These are phyloP conservation scores for Flaveria ramosissima DNA, from an alignment of 129 eudicot genomes.

Conservation along the genomic window DNA sequence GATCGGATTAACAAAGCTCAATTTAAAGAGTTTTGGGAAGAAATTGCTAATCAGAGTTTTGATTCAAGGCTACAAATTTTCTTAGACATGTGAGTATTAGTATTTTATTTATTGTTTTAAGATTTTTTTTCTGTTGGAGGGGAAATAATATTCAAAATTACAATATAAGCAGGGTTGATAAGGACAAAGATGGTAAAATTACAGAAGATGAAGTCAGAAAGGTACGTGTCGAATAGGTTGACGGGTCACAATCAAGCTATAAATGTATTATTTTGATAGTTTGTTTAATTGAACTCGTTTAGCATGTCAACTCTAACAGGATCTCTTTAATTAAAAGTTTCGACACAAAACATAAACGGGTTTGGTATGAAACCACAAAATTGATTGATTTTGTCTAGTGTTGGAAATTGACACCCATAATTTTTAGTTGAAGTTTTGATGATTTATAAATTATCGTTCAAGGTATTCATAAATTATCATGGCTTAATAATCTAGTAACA, in stretches of 20 bases:
- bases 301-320: too few relatives aligned
- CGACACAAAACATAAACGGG: too few relatives aligned
- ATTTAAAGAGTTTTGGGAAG: constrained; percentile 60
- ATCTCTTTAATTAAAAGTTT: too few relatives aligned
- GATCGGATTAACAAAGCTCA: constrained; percentile 46
- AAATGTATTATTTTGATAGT: not conserved
- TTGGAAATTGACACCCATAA: too few relatives aligned
- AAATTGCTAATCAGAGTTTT: constrained; percentile 58
- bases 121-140: not conserved
- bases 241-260: not conserved
- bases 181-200: constrained; percentile 71
- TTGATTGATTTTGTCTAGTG: too few relatives aligned
- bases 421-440: not conserved
- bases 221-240: constrained; percentile 30
- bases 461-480: too few relatives aligned
- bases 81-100: constrained; percentile 55
- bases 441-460: not conserved
- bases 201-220: constrained; percentile 71
- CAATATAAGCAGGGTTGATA: constrained; percentile 62
- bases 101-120: too few relatives aligned
- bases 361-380: too few relatives aligned
- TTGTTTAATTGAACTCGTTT: too few relatives aligned
- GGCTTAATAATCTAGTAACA: too few relatives aligned
- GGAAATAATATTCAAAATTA: not conserved
- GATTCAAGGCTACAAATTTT: constrained; percentile 67